A percentile compares a stretch with the other conserved stretches of the same genome.
phyloP scores from a whole-genome alignment of 2,329 filamentous ascomycete species.

The Reticulascus tulasneorum region DNA sequence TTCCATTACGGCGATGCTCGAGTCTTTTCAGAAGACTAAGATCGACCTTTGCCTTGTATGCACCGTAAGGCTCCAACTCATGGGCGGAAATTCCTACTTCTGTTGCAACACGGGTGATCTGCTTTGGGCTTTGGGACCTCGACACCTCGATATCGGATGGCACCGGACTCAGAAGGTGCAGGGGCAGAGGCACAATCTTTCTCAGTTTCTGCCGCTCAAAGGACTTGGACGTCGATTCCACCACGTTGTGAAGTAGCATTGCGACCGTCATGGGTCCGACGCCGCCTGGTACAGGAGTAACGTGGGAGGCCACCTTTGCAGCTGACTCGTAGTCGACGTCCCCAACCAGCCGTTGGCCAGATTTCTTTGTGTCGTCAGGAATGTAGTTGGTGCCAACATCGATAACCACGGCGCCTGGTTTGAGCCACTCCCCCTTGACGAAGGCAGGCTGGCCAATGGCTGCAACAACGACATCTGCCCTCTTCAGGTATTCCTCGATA shows the following conservation, averaged over 20 bases:
- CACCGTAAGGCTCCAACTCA: constrained; percentile 91
- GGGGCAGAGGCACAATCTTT: constrained; percentile 74
- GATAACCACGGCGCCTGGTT: constrained; percentile 91
- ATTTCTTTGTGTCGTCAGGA: constrained; percentile 83
- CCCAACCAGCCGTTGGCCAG: constrained; percentile 85
- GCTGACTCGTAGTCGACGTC: constrained; percentile 92
- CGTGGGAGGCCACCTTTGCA: constrained; percentile 79
- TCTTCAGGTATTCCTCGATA: constrained; percentile 69
- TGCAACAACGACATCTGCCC: constrained; percentile 84
- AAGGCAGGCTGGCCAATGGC: constrained; percentile 86
- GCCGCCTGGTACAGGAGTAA: constrained; percentile 93
- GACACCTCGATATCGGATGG: constrained; percentile 97
- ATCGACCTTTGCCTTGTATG: constrained; percentile 94
- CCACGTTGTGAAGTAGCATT: constrained; percentile 95
- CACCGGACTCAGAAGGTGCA: constrained; percentile 75
- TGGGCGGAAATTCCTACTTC: constrained; percentile 85
- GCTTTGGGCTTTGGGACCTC: constrained; percentile 84
- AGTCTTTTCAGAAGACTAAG: constrained; percentile 77
- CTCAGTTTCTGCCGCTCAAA: constrained; percentile 81
- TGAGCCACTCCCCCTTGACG: constrained; percentile 93
- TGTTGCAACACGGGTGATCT: constrained; percentile 76
- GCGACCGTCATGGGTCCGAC: constrained; percentile 99
- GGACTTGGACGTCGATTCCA: constrained; percentile 76
- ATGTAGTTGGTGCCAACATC: constrained; percentile 98
- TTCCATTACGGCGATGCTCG: constrained; percentile 80